phyloP scores from a whole-genome alignment of 345 rosid species.

The Xanthoceras sorbifolium region DNA sequence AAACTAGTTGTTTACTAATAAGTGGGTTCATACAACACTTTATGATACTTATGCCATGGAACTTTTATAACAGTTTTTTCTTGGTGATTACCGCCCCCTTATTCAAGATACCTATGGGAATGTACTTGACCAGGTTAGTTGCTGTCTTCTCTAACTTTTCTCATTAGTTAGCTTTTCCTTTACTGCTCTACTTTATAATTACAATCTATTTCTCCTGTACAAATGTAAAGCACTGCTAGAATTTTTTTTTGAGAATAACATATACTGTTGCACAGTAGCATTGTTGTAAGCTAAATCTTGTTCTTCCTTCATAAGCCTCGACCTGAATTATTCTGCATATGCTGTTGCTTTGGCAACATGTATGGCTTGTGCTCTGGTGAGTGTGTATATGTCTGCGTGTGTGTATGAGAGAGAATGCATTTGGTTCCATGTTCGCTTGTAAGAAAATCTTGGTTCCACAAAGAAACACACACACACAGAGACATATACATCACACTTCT shows the following conservation, averaged over 20 bases:
- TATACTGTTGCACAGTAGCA: not conserved
- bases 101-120: slow-evolving; percentile 80
- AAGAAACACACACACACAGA: not conserved
- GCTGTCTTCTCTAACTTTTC: slow-evolving; percentile 21
- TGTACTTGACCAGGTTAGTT: slow-evolving; percentile 88
- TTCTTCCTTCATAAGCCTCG: not conserved
- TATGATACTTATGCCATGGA: slow-evolving; percentile 20
- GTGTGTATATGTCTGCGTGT: not conserved
- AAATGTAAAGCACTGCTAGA: slow-evolving; percentile 1
- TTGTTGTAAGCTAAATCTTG: not conserved
- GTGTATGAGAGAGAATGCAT: not conserved
- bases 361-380: not conserved
- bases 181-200: not conserved
- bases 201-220: not conserved
- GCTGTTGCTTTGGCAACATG: not conserved
- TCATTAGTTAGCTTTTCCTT: slow-evolving; percentile 8
- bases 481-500: too few relatives aligned
- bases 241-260: not conserved
- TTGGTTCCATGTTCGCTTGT: not conserved
- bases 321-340: not conserved
- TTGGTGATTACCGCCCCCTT: slow-evolving; percentile 97
- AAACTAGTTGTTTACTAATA: slow-evolving; percentile 12
- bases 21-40: not conserved
- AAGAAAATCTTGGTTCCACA: not conserved
- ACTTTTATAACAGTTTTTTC: slow-evolving; percentile 69